Evolutionary conservation across 2,329 filamentous ascomycete genomes (phyloP).

Genomic region (Botrytis fabae): DNA sequence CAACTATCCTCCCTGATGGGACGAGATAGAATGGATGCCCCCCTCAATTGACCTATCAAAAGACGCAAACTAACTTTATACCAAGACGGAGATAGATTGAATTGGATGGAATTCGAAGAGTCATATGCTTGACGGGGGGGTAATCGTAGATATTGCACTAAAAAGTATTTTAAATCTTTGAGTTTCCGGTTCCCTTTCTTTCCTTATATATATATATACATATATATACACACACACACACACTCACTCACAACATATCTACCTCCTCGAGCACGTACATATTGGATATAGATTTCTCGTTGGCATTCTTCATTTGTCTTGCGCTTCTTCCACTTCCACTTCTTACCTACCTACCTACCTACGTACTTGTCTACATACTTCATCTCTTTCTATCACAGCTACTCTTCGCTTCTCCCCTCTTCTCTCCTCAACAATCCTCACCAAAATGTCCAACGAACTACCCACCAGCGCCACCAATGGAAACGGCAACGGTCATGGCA

Average conservation of each 20-base stretch:
- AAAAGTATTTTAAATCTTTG: neutral
- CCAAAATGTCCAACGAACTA: constrained; percentile 45
- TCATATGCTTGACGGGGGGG: neutral
- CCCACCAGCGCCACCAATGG: constrained; percentile 41
- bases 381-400: neutral
- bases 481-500: constrained; percentile 33
- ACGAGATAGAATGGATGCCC: neutral
- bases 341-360: no score
- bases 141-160: neutral
- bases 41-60: neutral
- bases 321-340: neutral
- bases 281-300: neutral
- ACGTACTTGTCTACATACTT: neutral
- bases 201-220: neutral
- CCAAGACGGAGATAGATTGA: neutral
- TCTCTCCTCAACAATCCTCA: constrained; percentile 29
- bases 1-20: neutral
- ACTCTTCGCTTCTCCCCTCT: neutral
- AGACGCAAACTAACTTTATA: neutral
- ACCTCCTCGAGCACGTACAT: neutral
- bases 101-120: neutral
- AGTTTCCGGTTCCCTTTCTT: neutral
- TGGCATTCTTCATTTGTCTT: neutral
- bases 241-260: no score
- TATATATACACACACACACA: neutral